Evolutionary conservation across 495 filamentous ascomycete species (phyloP), one percentile per base, ranked within the genome.

Genomic region (Geoglossum glabrum): DNA sequence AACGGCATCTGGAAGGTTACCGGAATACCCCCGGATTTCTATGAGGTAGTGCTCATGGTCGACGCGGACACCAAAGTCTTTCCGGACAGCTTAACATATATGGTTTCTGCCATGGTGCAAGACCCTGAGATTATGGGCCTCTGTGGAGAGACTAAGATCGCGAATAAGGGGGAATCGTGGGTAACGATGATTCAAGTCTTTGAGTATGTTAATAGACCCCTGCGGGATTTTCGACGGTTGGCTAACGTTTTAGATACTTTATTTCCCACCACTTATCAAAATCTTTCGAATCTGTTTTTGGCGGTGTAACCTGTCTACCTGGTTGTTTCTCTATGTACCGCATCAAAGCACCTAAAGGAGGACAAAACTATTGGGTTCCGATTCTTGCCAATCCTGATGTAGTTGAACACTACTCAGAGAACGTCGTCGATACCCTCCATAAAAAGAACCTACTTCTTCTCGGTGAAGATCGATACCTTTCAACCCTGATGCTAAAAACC

Each of bases 291-390:
- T 95, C 90, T 6, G 85, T 95, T 57, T 99, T 99, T 66, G 93
- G 93, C 67, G 93, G 93, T 84, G 93, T 99, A 26, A 99, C 93
- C 63, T 99, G 93, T 79, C 76, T 99, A 27, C 93, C 93, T 2
- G 93, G 93, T 51, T 99, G 93, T 75, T 99, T 99, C 81, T 95
- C 88, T 76, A 99, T 99, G 93, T 99, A 99, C 72, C 85, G 93
- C 62, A 95, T 99, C 78, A 99, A 99, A 70, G 85, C 92, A 1
- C 93, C 93, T 50, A 99, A 99, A 72, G 92, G 92, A 34, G 93
- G 86, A 17, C 87, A 96, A 69, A 96, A 97, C 71, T 97, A 95
- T 71, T 99, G 92, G 93, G 93, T 99, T 9, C 93, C 93, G 17
- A 97, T 99, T 64, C 78, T 99, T 54, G 93, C 93, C 59, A 99